Percentiles rank a stretch among this genome's conserved stretches.
Conservation (phyloP, 2,329 filamentous ascomycete genomes). For the Apiospora sp. region DNA sequence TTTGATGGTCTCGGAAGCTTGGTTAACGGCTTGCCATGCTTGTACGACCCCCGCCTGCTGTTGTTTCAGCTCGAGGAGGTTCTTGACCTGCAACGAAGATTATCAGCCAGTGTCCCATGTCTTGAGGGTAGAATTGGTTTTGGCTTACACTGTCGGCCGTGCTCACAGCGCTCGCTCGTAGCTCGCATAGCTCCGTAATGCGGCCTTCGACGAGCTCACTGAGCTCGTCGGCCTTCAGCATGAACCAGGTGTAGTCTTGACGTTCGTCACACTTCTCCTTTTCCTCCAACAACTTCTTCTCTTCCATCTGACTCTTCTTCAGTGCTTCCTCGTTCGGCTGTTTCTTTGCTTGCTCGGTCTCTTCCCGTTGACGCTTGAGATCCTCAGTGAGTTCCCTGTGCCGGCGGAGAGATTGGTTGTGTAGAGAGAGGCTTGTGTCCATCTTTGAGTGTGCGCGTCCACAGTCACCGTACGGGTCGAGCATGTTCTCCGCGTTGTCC, state of each 20-base stretch:
- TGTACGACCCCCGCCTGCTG: constrained; percentile 55
- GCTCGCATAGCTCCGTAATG: constrained; percentile 44
- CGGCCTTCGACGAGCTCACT: constrained; percentile 37
- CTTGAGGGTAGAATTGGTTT: neutral
- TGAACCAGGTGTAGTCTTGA: constrained; percentile 39
- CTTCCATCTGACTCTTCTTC: neutral
- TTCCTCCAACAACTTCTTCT: neutral
- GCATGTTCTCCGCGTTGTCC: constrained; percentile 35
- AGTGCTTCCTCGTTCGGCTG: neutral
- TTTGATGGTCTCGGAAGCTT: constrained; percentile 48
- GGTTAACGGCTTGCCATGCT: constrained; percentile 49
- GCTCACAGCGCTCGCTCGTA: constrained; percentile 42
- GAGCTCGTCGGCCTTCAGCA: constrained; percentile 38
- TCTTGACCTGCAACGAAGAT: constrained; percentile 41
- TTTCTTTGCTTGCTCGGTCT: no score
- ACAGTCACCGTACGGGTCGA: constrained; percentile 34
- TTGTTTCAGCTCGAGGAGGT: constrained; percentile 52
- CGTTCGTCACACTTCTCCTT: constrained; percentile 19
- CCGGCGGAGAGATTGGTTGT: neutral
- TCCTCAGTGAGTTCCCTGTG: neutral
- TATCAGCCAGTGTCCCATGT: constrained; percentile 19
- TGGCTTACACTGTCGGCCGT: constrained; percentile 44
- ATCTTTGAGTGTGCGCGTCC: constrained; percentile 24
- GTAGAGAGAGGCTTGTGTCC: neutral
- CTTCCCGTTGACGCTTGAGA: neutral